These are phyloP conservation scores for Trametes cingulata DNA, from an alignment of 768 basidiomycete genomes.

Conservation along the genomic window DNA sequence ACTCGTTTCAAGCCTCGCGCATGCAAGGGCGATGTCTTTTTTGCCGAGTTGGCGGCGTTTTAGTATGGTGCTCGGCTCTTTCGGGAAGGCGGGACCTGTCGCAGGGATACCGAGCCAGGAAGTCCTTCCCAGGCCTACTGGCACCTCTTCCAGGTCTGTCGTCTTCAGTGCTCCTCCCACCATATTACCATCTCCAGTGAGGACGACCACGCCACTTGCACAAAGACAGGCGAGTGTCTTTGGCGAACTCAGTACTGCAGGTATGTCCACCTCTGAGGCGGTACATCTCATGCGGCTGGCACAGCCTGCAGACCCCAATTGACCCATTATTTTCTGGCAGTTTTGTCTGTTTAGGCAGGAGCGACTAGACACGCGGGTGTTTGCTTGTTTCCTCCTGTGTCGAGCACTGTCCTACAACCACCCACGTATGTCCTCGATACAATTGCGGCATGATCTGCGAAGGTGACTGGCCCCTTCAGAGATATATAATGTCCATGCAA, in stretches of 20 bases:
- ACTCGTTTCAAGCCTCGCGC: neutral
- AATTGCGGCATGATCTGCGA: neutral
- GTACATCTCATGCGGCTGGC: too few species aligned
- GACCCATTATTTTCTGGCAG: neutral
- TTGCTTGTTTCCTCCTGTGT: neutral
- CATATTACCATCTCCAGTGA: neutral
- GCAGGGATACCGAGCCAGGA: neutral
- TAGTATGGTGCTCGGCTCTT: neutral
- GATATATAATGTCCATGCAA: neutral
- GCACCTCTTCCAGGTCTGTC: neutral
- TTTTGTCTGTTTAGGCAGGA: neutral
- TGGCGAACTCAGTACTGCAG: too few species aligned
- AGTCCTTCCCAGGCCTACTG: neutral
- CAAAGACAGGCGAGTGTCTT: too few species aligned
- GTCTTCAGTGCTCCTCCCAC: neutral
- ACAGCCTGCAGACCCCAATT: too few species aligned
- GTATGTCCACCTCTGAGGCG: too few species aligned
- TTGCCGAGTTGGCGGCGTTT: neutral
- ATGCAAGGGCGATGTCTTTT: neutral
- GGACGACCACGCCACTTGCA: neutral
- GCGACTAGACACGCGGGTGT: neutral
- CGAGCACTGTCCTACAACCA: neutral
- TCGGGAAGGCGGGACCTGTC: neutral
- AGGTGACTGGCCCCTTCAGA: neutral
- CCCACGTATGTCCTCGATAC: neutral